A percentile compares a stretch with the other conserved stretches of the same genome.
Evolutionary conservation across 192 early-diverging fungal genomes (phyloP).

Genomic region (Coemansia guatemalensis): DNA sequence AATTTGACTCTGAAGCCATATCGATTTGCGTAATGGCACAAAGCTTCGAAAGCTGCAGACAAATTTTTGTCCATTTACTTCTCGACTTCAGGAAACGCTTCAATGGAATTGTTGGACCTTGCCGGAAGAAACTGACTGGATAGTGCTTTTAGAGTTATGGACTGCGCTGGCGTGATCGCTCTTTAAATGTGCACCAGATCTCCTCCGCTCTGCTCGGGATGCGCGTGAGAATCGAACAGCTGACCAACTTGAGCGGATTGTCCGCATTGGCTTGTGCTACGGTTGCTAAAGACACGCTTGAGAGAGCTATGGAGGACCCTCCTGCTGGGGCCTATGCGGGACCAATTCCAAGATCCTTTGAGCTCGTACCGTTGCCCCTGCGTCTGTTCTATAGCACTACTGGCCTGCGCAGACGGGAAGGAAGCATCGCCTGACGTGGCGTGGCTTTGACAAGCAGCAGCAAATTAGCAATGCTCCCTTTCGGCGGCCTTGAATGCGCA

Average conservation of each 20-base stretch:
- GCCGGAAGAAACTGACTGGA: neutral
- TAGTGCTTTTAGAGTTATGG: neutral
- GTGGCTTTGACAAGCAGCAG: no score
- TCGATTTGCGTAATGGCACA: constrained; percentile 14
- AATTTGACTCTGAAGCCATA: constrained; percentile 36
- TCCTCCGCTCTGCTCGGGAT: neutral
- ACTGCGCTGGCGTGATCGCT: neutral
- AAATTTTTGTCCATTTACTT: neutral
- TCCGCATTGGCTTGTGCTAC: neutral
- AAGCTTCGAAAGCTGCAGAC: constrained; percentile 50
- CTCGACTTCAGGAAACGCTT: no score
- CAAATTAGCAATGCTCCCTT: neutral
- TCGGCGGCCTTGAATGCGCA: neutral
- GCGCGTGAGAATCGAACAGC: neutral
- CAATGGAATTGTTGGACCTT: neutral
- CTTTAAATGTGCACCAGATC: neutral
- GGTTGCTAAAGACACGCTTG: neutral
- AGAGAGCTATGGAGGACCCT: no score
- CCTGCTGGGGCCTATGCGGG: neutral
- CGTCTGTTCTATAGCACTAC: neutral
- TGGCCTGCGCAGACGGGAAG: neutral
- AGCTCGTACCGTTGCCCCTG: neutral
- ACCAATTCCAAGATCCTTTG: neutral
- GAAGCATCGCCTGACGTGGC: neutral
- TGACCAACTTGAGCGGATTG: neutral